A percentile compares a stretch with the other conserved stretches of the same genome.
Conservation (phyloP, 2,329 filamentous ascomycete species). For the Botryotinia convoluta region DNA sequence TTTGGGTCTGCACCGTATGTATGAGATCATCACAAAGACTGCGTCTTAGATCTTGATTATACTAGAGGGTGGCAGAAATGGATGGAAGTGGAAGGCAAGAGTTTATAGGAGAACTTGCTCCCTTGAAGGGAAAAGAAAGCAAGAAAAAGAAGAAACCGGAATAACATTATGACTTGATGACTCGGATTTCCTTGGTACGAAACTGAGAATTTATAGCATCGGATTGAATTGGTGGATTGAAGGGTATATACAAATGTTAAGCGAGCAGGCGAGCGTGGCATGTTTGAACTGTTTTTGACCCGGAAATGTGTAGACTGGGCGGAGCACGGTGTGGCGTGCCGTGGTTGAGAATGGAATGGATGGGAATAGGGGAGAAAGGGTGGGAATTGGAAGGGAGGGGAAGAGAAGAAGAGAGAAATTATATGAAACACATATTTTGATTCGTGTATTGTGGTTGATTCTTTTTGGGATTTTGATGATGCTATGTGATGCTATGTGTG, state of each 20-base stretch:
- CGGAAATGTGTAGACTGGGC: neutral
- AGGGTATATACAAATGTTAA: neutral
- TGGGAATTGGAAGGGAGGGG: neutral
- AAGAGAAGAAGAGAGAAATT: neutral
- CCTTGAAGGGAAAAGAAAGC: neutral
- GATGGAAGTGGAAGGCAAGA: neutral
- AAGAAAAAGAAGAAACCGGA: neutral
- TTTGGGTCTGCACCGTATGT: neutral
- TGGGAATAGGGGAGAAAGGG: neutral
- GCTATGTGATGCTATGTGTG: neutral
- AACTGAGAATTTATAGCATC: conserved; percentile 14
- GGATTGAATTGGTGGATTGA: neutral
- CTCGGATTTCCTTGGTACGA: conserved; percentile 7
- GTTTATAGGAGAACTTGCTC: neutral
- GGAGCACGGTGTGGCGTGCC: neutral
- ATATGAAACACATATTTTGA: conserved; percentile 4
- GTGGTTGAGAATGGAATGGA: neutral
- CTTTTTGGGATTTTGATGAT: neutral
- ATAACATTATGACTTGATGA: conserved; percentile 8
- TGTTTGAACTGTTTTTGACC: neutral
- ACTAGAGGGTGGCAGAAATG: neutral
- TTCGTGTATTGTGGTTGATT: neutral
- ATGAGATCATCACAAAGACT: neutral
- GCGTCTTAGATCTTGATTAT: conserved; percentile 1
- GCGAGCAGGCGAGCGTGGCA: neutral